These are phyloP conservation scores for Flaveria linearis DNA, from an alignment of 129 eudicot genomes.

Conservation along the genomic window DNA sequence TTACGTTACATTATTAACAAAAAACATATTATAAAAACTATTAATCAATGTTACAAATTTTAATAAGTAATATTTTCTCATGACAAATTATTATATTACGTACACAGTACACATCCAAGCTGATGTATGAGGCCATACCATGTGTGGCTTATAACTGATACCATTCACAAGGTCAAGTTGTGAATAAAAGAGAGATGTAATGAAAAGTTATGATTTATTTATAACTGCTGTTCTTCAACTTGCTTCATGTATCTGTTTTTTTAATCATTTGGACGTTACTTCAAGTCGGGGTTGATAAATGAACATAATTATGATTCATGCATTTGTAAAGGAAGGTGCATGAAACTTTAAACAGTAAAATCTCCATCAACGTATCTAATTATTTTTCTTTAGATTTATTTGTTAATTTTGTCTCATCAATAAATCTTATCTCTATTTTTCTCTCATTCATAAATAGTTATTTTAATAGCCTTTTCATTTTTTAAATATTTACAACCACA, in stretches of 20 bases:
- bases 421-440: too few species aligned
- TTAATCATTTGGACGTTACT: neutral
- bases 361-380: too few species aligned
- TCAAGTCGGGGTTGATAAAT: conserved; percentile 21
- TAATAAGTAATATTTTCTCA: neutral
- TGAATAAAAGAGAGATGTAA: conserved; percentile 24
- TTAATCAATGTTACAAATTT: too few species aligned
- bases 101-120: neutral
- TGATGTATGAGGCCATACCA: conserved; percentile 16
- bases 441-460: too few species aligned
- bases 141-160: conserved; percentile 13
- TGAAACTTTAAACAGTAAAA: too few species aligned
- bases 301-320: conserved; percentile 6
- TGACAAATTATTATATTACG: neutral
- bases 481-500: too few species aligned
- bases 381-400: too few species aligned
- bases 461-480: too few species aligned
- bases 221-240: conserved; percentile 29
- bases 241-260: conserved; percentile 18
- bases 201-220: conserved; percentile 6
- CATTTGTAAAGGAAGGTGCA: neutral
- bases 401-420: too few species aligned
- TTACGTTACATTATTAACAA: too few species aligned
- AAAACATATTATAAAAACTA: too few species aligned
- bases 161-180: conserved; percentile 35